Evolutionary conservation across 495 filamentous ascomycete genomes (phyloP).

Genomic region (Penicillium silybi): DNA sequence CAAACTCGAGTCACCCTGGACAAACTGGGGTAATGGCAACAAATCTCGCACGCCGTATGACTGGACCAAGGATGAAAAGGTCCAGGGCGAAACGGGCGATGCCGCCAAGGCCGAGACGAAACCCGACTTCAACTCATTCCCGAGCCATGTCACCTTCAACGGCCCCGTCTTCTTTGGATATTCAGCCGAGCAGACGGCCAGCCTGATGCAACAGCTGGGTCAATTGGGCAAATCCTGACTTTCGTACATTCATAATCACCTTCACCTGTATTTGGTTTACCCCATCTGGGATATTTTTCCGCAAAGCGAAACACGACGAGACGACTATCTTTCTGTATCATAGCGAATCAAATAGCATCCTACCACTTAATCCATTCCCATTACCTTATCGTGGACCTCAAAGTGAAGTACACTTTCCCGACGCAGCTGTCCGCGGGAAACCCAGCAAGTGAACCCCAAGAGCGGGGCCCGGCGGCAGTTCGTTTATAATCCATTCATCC

Average conservation of each 20-base stretch:
- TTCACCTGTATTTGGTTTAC: neutral
- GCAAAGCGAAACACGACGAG: constrained; percentile 14
- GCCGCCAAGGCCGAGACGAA: constrained; percentile 12
- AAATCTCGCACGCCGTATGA: neutral
- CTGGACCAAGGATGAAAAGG: constrained; percentile 9
- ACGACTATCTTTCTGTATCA: constrained; percentile 9
- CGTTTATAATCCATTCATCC: constrained; percentile 3
- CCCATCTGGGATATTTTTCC: neutral
- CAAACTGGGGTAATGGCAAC: constrained; percentile 7
- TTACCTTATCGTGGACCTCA: neutral
- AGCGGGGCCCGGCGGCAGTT: constrained; percentile 15
- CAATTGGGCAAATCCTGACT: constrained; percentile 5
- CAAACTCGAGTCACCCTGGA: constrained; percentile 2
- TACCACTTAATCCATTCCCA: neutral
- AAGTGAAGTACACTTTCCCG: constrained; percentile 2
- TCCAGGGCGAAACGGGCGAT: constrained; percentile 3
- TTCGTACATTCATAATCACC: neutral
- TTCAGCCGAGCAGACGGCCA: constrained; percentile 70
- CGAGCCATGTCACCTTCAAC: constrained; percentile 70
- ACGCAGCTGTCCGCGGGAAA: constrained; percentile 28
- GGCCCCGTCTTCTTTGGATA: constrained; percentile 91
- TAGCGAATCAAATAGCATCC: neutral
- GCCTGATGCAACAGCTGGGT: constrained; percentile 57
- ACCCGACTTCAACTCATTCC: constrained; percentile 8
- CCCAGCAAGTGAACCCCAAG: constrained; percentile 8